phyloP scores from a whole-genome alignment of 164 flowering plant genomes.

The Sedum album region DNA sequence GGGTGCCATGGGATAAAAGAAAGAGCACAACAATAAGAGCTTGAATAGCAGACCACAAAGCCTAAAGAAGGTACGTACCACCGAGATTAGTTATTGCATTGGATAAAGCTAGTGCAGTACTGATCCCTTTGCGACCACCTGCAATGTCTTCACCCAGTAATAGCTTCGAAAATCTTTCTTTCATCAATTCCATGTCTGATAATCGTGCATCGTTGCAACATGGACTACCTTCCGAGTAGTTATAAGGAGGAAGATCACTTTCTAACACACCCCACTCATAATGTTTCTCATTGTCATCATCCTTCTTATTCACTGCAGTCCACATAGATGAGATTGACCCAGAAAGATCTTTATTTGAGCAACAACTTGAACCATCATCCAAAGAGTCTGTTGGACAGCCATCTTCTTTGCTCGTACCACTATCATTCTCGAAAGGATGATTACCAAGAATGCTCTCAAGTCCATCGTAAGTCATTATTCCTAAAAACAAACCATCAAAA shows the following conservation, averaged over 20 bases:
- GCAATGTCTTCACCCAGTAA: conserved; percentile 82
- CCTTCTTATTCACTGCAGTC: conserved; percentile 32
- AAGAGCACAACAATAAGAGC: too few relatives aligned
- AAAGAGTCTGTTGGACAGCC: conserved; percentile 51
- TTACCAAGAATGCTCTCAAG: conserved; percentile 69
- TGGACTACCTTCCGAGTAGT: conserved; percentile 33
- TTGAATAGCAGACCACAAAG: not conserved
- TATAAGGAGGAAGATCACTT: conserved; percentile 24
- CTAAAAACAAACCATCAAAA: conserved; percentile 25
- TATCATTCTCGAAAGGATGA: conserved; percentile 48
- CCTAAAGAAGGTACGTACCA: conserved; percentile 34
- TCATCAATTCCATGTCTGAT: conserved; percentile 72
- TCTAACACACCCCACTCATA: conserved; percentile 50
- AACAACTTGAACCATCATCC: conserved; percentile 70
- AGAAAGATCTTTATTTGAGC: conserved; percentile 71
- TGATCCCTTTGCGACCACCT: conserved; percentile 64
- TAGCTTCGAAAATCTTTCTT: conserved; percentile 74
- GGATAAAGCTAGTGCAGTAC: conserved; percentile 76
- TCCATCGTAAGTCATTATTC: conserved; percentile 72
- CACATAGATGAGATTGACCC: conserved; percentile 76
- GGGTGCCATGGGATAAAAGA: too few relatives aligned
- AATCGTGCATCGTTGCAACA: conserved; percentile 17
- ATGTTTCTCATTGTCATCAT: conserved; percentile 28
- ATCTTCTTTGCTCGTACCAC: conserved; percentile 63
- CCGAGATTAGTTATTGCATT: conserved; percentile 80